Evolutionary conservation across 768 basidiomycete species (phyloP), one percentile per base, ranked within the genome.

Genomic region (Xerocomus spinulosus): DNA sequence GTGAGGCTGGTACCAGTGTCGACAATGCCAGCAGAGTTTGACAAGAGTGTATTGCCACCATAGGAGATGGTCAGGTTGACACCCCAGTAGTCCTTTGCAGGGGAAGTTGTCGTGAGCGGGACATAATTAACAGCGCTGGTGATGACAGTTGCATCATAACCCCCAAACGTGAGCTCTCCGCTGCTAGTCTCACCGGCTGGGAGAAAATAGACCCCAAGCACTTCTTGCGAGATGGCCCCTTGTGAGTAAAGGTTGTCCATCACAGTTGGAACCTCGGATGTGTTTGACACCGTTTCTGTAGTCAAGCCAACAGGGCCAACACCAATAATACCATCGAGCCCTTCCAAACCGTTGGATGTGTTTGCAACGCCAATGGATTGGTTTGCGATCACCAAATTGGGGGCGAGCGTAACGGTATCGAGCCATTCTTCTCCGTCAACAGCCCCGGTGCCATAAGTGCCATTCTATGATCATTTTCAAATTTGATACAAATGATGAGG

Each of bases 231-330:
- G 39, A 70, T 69, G 3, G 45, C 33, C 24, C 63, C 59, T 47
- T 66, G 62, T n/a, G 36, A 39, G 51, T 52, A 64, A 2, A 69
- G 64, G 42, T 64, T 68, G 58, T 70, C 67, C 17, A 57, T 62
- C 4, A 71, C 67, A n/a, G 70, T 71, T 9, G 65, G 61, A n/a
- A 68, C 50, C 6, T 8, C 4, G 8, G 17, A n/a, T 3, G 38
- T 20, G 41, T 49, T 43, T 20, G 35, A 33, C 5, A 62, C 39
- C n/a, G 56, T 62, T 39, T 58, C 62, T 2, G 43, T 18, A 1
- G 70, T 71, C 21, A 73, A 54, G 44, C 58, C 63, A 7, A 45
- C 42, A 3, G 72, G 72, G 10, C 71, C 62, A 26, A 52, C 39
- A 59, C 72, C 52, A 10, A 48, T 18, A 8, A 42, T 35, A 8